phyloP scores from a whole-genome alignment of 306 rosid species.

The Parietaria judaica region DNA sequence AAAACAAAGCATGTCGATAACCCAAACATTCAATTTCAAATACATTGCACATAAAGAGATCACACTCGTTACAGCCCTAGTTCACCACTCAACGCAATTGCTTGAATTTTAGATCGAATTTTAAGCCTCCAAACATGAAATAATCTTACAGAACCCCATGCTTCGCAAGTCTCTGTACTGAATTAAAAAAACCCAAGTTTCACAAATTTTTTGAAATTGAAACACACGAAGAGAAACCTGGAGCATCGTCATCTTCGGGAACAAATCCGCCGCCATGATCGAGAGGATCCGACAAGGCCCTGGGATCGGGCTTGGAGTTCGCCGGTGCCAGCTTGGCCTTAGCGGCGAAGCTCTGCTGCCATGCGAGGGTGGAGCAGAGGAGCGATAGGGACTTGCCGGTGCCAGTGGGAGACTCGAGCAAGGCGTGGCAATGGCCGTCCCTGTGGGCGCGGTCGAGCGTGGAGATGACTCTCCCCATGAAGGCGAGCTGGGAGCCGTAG shows the following conservation, averaged over 20 bases:
- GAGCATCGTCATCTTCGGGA: conserved; percentile 39
- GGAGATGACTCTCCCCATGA: conserved; percentile 82
- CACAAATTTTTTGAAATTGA: too few species aligned
- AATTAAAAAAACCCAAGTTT: background rate
- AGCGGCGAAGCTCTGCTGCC: conserved; percentile 59
- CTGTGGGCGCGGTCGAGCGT: conserved; percentile 71
- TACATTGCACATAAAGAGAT: too few species aligned
- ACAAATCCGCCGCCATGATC: conserved; percentile 78
- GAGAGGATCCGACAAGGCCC: conserved; percentile 54
- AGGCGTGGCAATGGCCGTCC: conserved; percentile 89
- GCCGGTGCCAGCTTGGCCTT: conserved; percentile 20
- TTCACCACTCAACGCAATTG: too few species aligned
- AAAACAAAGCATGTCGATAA: too few species aligned
- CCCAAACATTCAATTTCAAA: too few species aligned
- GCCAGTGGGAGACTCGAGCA: conserved; percentile 93
- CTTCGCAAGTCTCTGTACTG: background rate
- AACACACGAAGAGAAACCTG: conserved; percentile 19
- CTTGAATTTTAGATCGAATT: too few species aligned
- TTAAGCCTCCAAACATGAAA: too few species aligned
- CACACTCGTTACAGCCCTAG: too few species aligned
- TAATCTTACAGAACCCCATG: background rate
- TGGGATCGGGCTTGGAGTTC: conserved; percentile 41
- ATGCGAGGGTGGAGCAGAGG: conserved; percentile 79
- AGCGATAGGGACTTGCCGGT: conserved; percentile 94
- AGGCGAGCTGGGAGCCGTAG: conserved; percentile 78